These are phyloP conservation scores for Blastosporella zonata DNA, from an alignment of 1,284 basidiomycete species.

Conservation along the genomic window DNA sequence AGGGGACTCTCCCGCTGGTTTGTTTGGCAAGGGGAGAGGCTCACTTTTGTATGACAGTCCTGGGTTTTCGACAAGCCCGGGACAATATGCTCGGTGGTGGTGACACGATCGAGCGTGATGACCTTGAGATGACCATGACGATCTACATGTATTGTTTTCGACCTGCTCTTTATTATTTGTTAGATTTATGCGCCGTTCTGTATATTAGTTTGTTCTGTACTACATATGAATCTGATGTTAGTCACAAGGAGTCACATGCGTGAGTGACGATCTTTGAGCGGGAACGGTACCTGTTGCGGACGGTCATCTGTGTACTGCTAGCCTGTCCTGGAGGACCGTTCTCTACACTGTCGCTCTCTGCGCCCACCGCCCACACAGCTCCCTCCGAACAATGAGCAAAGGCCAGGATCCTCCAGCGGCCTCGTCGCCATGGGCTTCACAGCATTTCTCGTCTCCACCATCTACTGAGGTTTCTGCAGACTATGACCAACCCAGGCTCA, in stretches of 20 bases:
- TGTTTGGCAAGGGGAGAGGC: conserved; percentile 49
- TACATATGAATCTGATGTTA: not conserved
- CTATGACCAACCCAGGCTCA: conserved; percentile 14
- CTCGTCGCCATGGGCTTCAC: conserved; percentile 24
- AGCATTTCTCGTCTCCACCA: conserved; percentile 15
- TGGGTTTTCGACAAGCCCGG: conserved; percentile 40
- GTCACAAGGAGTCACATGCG: conserved; percentile 16
- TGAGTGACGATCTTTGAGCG: conserved; percentile 17
- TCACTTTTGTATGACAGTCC: conserved; percentile 63
- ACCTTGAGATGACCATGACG: conserved; percentile 10
- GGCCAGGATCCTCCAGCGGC: conserved; percentile 31
- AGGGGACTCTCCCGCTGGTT: conserved; percentile 54
- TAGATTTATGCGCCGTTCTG: conserved; percentile 10
- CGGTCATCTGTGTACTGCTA: conserved; percentile 7
- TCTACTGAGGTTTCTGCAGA: conserved; percentile 14
- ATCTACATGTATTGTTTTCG: conserved; percentile 2
- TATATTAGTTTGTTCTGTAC: conserved; percentile 6
- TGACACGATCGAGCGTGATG: conserved; percentile 20
- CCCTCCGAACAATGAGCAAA: conserved; percentile 38
- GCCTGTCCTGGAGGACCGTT: conserved; percentile 7
- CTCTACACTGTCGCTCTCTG: not conserved
- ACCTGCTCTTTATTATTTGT: not conserved
- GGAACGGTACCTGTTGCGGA: conserved; percentile 8
- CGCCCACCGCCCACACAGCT: conserved; percentile 1
- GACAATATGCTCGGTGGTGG: conserved; percentile 50